Evolutionary conservation across 1,284 basidiomycete species (phyloP).

Genomic region (Kwoniella shivajii): DNA sequence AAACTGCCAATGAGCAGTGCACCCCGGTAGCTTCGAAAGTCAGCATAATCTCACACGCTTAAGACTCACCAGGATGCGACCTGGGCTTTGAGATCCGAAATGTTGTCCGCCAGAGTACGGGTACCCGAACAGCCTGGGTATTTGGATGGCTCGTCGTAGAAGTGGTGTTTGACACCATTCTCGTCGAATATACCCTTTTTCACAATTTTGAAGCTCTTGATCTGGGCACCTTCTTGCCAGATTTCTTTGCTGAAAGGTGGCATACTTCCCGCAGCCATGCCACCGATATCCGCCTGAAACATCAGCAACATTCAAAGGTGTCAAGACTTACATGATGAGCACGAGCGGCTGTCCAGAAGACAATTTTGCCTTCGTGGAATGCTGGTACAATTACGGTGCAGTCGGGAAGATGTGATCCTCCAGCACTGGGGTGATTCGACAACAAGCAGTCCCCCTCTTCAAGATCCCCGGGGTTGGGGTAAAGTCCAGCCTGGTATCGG

Average conservation of each 20-base stretch:
- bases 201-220: conserved; percentile 60
- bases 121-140: conserved; percentile 68
- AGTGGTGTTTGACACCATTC: conserved; percentile 72
- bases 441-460: conserved; percentile 55
- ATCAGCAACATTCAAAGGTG: too few species aligned
- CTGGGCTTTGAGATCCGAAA: conserved; percentile 47
- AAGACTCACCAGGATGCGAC: conserved; percentile 36
- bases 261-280: conserved; percentile 55
- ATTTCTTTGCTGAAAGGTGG: conserved; percentile 55
- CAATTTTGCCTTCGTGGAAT: conserved; percentile 37
- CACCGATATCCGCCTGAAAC: conserved; percentile 37
- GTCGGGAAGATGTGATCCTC: conserved; percentile 57
- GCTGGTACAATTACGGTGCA: conserved; percentile 52
- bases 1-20: conserved; percentile 37
- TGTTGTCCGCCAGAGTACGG: conserved; percentile 24
- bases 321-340: conserved; percentile 55
- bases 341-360: conserved; percentile 46
- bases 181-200: conserved; percentile 44
- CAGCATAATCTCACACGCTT: too few species aligned
- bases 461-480: conserved; percentile 32
- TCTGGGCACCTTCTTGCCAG: conserved; percentile 56
- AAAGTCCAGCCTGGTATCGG: conserved; percentile 36
- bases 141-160: conserved; percentile 82
- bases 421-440: conserved; percentile 57
- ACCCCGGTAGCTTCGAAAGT: conserved; percentile 40